phyloP scores from a whole-genome alignment of 2,329 filamentous ascomycete species.

The Ilyonectria robusta region DNA sequence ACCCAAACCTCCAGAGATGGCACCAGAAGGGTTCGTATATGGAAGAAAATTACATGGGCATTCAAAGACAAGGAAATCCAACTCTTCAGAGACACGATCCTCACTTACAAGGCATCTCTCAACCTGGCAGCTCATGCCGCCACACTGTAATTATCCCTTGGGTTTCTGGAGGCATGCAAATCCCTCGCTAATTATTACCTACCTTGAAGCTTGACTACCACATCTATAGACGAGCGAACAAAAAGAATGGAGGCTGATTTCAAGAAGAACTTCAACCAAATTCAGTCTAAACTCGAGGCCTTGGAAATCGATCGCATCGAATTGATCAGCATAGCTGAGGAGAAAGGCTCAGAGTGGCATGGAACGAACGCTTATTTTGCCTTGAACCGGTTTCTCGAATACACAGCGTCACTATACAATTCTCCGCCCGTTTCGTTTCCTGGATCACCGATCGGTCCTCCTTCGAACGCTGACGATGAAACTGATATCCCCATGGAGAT shows the following conservation, averaged over 20 bases:
- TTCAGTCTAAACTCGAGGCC: not conserved
- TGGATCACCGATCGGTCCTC: not conserved
- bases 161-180: not conserved
- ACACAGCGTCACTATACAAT: not conserved
- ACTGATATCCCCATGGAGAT: not conserved
- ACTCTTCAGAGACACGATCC: constrained; percentile 1
- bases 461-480: not conserved
- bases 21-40: not conserved
- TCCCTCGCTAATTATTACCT: not conserved
- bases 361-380: not conserved
- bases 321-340: not conserved
- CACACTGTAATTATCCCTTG: not conserved
- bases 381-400: constrained; percentile 4
- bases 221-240: constrained; percentile 4
- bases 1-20: constrained; percentile 1
- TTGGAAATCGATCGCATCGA: constrained; percentile 2
- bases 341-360: not conserved
- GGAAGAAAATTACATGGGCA: constrained; percentile 4
- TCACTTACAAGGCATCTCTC: not conserved
- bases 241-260: not conserved
- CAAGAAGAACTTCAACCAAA: not conserved
- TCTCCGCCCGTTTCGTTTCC: not conserved
- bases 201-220: not conserved
- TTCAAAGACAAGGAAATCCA: constrained; percentile 6
- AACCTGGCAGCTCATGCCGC: not conserved